Evolutionary conservation across 1,284 basidiomycete genomes (phyloP), one percentile per base, ranked within the genome.

Genomic region (Sporisorium graminicola): DNA sequence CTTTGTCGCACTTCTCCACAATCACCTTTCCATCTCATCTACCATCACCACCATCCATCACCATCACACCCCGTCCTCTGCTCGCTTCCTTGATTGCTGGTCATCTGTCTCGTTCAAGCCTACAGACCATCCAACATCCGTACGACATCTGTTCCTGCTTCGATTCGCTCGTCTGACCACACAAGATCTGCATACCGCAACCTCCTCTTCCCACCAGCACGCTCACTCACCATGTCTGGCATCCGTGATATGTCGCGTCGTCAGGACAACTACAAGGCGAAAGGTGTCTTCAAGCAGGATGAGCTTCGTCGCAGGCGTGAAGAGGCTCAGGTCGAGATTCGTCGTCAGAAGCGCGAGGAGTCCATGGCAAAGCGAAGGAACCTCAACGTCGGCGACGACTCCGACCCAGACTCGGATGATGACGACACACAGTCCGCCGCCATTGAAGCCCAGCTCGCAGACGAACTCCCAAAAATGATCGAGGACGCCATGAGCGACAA

Each of bases 401-500:
- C 77, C 44, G 82, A 82, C 55, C 65, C 65, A 27, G 83, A 85
- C 67, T 80, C 82, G 50, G 84, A 85, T 58, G 83, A 83, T 33
- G 83, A 84, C 35, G 83, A 84, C 40, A 71, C 59, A 12, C 53
- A 67, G 13, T 70, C 60, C 50, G 78, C 70, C 50, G 79, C 75
- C 27, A 58, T 82, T 53, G 81, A 81, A 22, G 67, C 76, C 31
- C 81, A 95, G 92, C 90, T 94, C 79, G 91, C 92, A 37, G 91
- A 93, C 62, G 93, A 94, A 64, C 87, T 90, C 18, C 88, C 89
- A 5, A 78, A 82, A 80, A 97, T 99, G 94, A 91, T 99, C 73
- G 87, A 89, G 70, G 95, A 92, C 68, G 94, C 98, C 51, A 96
- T 97, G 87, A 95, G 94, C 59, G 92, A 95, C 76, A 92, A 95